Evolutionary conservation across 371 early-diverging fungal genomes (phyloP).

Genomic region (Rhizopus arrhizus): DNA sequence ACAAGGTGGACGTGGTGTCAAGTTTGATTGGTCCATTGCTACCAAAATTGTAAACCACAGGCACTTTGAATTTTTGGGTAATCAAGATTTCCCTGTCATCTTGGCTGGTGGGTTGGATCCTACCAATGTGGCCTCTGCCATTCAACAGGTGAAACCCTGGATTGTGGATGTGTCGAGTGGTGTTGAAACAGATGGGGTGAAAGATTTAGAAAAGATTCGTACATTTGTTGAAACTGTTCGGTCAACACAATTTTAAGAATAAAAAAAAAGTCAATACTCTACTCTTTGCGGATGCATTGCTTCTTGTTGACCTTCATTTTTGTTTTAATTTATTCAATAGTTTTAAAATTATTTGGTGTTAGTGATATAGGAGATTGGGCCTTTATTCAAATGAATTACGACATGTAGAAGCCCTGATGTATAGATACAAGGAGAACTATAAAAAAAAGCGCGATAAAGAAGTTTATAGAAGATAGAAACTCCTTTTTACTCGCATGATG

Average conservation of each 20-base stretch:
- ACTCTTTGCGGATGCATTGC: neutral
- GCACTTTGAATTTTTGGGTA: slow-evolving; percentile 26
- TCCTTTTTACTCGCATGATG: no score
- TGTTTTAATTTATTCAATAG: no score
- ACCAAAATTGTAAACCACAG: slow-evolving; percentile 51
- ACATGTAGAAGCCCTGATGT: no score
- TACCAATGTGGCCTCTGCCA: slow-evolving; percentile 77
- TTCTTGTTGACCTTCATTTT: no score
- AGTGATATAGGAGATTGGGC: no score
- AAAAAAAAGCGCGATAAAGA: no score
- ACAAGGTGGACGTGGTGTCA: slow-evolving; percentile 73
- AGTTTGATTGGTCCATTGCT: slow-evolving; percentile 84
- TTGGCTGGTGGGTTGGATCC: slow-evolving; percentile 92
- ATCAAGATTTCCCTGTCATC: slow-evolving; percentile 65
- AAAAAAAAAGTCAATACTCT: neutral
- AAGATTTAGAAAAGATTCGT: slow-evolving; percentile 70
- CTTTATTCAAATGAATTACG: no score
- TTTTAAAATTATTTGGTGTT: no score
- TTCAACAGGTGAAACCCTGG: slow-evolving; percentile 74
- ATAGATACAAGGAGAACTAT: no score
- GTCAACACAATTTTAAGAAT: slow-evolving; percentile 10
- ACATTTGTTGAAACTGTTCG: slow-evolving; percentile 66
- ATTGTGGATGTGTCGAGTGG: slow-evolving; percentile 94
- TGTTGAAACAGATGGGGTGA: slow-evolving; percentile 77
- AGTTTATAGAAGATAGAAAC: no score